Base-by-base conservation (phyloP, 2,329 filamentous ascomycete species). In the Penicillium sp. region DNA sequence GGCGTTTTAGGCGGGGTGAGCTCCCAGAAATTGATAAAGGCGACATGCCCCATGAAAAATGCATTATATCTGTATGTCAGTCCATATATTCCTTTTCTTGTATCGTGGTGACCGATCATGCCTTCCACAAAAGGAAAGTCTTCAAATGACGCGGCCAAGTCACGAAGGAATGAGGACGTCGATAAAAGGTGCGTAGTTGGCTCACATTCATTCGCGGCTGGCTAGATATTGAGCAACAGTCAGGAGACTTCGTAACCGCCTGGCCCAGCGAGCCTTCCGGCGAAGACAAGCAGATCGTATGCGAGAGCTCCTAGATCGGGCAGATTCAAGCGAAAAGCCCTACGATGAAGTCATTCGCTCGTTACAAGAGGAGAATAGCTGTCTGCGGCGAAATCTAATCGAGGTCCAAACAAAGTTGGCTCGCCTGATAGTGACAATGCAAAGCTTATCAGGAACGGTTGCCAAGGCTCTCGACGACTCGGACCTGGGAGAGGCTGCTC, bases 241-340 rank as follows among this genome's bases (percentile, higher is more conserved):
- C 22, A 43, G 41, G 41, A 22, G 41, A 20, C 15, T 43, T 1
- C 41, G 41, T 43, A 43, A 43, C 10, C 41, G 41, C 41, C 14
- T 43, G 12, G 41, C 58, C 15, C 59, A 61, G 15, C 51, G 55
- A 12, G 59, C 55, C 2, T 61, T 58, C 43, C 59, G 59, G 4
- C 55, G 51, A 35, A 45, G 59, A 35, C 59, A 61, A n/a, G 55
- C 55, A 17, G 55, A 58, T 25, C 55, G 41, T 17, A 34, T 61
- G 34, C 45, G 52, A 38, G 51, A 57, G 25, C 47, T 61, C 3
- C 51, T 48, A 34, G 47, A 58, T 34, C 55, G 39, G 15, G 55
- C 55, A 20, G 37, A 45, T 25, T 31, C 55, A 35, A 58, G 34
- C 11, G 35, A 53, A n/a, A 53, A 34, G 17, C 55, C 59, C 2